Evolutionary conservation across 1,139 yeast genomes (phyloP), one percentile per base, ranked within the genome.

Genomic region (Sugiyamaella pinicola): DNA sequence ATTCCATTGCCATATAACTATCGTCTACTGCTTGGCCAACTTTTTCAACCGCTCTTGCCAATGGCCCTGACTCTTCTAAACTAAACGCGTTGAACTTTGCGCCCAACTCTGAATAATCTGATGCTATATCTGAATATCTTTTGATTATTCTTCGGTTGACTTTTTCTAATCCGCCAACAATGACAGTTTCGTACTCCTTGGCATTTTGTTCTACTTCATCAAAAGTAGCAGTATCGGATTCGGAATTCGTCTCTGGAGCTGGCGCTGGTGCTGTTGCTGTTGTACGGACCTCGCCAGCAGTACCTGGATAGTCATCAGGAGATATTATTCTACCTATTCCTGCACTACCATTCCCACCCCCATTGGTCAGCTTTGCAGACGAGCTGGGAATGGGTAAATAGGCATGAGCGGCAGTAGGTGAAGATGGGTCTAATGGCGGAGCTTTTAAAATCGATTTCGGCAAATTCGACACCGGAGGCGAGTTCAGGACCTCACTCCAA

Each of bases 21-120:
- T 87, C 78, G 65, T 89, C 96, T 63, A 86, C 84, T 0, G 87
- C 84, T 64, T 85, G 89, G 3, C 97, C 96, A 12, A 88, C 78
- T 57, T 82, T 81, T 59, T 90, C 96, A 46, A 89, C 74, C 2
- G 78, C 77, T 4, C 77, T 70, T 2, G 81, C 77, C 41, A 79
- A 61, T 37, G 74, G 68, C 9, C 74, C 73, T 1, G 54, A 28
- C 60, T 87, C 82, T 50, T 86, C 80, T 42, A 91, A 71, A 26
- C 95, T 84, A 64, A 87, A 82, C 0, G 88, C 82, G 61, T 87
- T 87, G 64, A 87, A 84, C 35, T 80, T 74, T 1, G 85, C 82
- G 0, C 95, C 93, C 22, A 86, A 71, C 52, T 86, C 91, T 0
- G 84, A 78, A 60, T 83, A 79, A 59, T 86, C 95, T 22, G 77